Evolutionary conservation across 2,329 filamentous ascomycete genomes (phyloP).

Genomic region (Colletotrichum incanum): DNA sequence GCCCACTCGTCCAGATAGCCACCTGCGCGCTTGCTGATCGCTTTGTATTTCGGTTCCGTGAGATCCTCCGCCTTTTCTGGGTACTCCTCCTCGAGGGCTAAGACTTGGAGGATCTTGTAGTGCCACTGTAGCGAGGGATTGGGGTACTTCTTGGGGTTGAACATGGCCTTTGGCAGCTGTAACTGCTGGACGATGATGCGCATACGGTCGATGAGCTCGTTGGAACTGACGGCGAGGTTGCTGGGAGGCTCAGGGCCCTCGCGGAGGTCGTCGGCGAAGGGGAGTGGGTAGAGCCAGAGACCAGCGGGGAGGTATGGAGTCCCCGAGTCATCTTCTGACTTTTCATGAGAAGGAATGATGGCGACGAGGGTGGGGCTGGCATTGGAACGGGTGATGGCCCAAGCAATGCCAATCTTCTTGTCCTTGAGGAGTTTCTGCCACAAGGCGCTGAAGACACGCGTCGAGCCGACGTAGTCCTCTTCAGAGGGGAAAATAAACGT

Average conservation of each 20-base stretch:
- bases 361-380: constrained; percentile 85
- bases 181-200: constrained; percentile 86
- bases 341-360: constrained; percentile 82
- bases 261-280: constrained; percentile 91
- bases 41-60: constrained; percentile 86
- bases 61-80: constrained; percentile 82
- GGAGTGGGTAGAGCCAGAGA: constrained; percentile 90
- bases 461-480: constrained; percentile 90
- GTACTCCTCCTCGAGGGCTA: constrained; percentile 92
- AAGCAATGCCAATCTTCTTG: constrained; percentile 87
- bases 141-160: constrained; percentile 89
- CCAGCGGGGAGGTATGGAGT: constrained; percentile 84
- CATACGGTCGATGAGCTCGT: constrained; percentile 86
- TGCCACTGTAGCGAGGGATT: constrained; percentile 98
- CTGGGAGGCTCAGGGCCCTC: constrained; percentile 78
- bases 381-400: constrained; percentile 89
- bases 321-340: constrained; percentile 74
- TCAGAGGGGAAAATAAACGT: constrained; percentile 96
- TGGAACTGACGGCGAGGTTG: constrained; percentile 70
- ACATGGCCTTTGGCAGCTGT: constrained; percentile 87
- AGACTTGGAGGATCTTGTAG: constrained; percentile 91
- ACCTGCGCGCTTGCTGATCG: constrained; percentile 91
- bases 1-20: constrained; percentile 86
- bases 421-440: constrained; percentile 88
- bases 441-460: constrained; percentile 90